Evolutionary conservation across 345 rosid species (phyloP).

Genomic region (Rhizophora mangle): DNA sequence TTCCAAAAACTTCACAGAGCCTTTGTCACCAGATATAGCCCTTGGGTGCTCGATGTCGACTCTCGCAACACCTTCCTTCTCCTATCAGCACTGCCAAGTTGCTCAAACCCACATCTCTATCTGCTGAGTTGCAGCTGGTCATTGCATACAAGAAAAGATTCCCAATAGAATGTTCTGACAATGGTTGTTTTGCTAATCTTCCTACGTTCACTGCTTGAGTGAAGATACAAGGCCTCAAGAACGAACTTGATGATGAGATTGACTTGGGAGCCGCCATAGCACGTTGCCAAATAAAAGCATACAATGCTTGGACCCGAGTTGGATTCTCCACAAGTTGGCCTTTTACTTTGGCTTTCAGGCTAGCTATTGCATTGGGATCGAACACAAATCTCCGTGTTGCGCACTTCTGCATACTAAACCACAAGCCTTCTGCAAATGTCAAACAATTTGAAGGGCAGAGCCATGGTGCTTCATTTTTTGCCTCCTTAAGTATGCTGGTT

Average conservation of each 20-base stretch:
- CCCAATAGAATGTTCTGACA: neutral
- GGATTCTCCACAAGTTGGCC: conserved; percentile 1
- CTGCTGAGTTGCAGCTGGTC: neutral
- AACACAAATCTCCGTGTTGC: conserved; percentile 1
- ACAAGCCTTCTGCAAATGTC: neutral
- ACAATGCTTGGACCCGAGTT: neutral
- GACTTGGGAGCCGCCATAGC: neutral
- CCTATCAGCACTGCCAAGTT: neutral
- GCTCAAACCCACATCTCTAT: neutral
- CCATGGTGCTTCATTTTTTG: too few species aligned
- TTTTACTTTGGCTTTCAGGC: neutral
- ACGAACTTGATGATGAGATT: neutral
- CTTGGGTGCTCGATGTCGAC: neutral
- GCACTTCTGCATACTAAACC: neutral
- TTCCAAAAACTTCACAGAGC: too few species aligned
- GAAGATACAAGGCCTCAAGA: neutral
- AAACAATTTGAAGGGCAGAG: neutral
- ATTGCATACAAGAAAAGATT: neutral
- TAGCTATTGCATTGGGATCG: neutral
- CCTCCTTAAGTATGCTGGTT: too few species aligned
- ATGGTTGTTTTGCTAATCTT: neutral
- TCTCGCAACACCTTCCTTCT: neutral
- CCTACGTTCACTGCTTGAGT: neutral
- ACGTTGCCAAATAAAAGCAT: conserved; percentile 4
- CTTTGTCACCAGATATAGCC: neutral